Evolutionary conservation across 1,139 yeast species (phyloP), one percentile per base, ranked within the genome.

Genomic region (Eremothecium gossypii): DNA sequence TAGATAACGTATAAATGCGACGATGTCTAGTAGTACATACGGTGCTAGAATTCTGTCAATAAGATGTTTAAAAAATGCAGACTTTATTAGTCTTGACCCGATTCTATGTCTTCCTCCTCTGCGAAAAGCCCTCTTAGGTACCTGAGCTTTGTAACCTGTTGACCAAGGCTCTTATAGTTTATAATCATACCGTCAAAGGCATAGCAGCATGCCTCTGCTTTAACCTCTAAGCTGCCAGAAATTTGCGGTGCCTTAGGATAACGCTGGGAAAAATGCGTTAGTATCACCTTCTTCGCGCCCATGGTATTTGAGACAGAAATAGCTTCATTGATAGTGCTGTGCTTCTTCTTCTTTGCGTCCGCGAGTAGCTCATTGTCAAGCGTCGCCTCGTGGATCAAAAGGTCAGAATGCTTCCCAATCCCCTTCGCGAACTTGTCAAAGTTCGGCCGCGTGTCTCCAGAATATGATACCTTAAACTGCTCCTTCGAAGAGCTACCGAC

Each of bases 371-470:
- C 85, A 56, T 85, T 84, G 45, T 85, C 96, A 48, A 89, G 73
- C 0, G 98, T 85, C 0, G 96, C 89, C 60, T 91, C 99, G 59
- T 91, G 99, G 39, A 91, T 79, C 46, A 91, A 68, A 41, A 93
- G 63, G 55, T 87, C 94, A 36, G 87, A 76, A n/a, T 68, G 63
- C 27, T 60, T 49, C 0, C 96, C 97, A 41, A 83, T 74, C 5
- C 68, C 70, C 2, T 68, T 58, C 0, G 78, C 70, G 49, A 82
- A 83, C 50, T 70, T 70, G 39, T 60, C 65, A 4, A 68, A 58
- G 49, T 79, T 81, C 1, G 98, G 98, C 54, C 97, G 74, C 0
- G 97, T 86, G 57, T 91, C 99, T 8, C 98, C 98, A 1, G 96
- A 86, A 59, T 85, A 93, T 0, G 96, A 81, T 1, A 89, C 69